These are phyloP conservation scores for Xylaria digitata DNA, from an alignment of 2,329 filamentous ascomycete genomes.

Conservation along the genomic window DNA sequence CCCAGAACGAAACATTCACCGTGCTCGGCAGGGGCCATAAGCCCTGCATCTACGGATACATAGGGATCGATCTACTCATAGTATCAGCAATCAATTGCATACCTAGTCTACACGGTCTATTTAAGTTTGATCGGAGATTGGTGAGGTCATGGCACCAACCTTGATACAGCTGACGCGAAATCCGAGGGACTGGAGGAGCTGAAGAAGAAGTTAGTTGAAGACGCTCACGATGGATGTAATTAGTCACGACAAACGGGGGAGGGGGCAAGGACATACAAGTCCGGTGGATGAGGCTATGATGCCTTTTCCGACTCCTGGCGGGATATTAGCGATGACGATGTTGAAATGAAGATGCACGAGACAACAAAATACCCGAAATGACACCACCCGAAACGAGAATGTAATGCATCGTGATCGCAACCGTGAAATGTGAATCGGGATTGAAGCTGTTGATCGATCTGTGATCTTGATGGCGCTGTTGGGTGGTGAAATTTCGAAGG, in stretches of 20 bases:
- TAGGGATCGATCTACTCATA: conserved; percentile 70
- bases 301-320: conserved; percentile 40
- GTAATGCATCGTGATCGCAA: conserved; percentile 75
- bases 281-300: conserved; percentile 44
- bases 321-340: conserved; percentile 34
- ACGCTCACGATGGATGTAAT: background rate
- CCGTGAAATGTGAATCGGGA: background rate
- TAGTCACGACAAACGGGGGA: background rate
- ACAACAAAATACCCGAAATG: conserved; percentile 46
- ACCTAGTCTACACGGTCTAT: background rate
- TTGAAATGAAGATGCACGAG: conserved; percentile 19
- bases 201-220: conserved; percentile 72
- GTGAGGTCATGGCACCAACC: conserved; percentile 71
- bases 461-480: conserved; percentile 18
- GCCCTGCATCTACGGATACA: conserved; percentile 79
- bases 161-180: conserved; percentile 70
- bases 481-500: conserved; percentile 36
- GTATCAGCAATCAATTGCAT: conserved; percentile 18
- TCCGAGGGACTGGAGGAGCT: conserved; percentile 80
- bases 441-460: conserved; percentile 20
- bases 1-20: conserved; percentile 91
- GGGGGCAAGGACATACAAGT: conserved; percentile 28
- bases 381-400: conserved; percentile 82
- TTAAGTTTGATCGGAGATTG: conserved; percentile 56
- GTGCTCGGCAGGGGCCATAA: conserved; percentile 56